A percentile compares a stretch with the other conserved stretches of the same genome.
Conservation (phyloP, 108 stramenopile species). For the Skeletonema marinoi region DNA sequence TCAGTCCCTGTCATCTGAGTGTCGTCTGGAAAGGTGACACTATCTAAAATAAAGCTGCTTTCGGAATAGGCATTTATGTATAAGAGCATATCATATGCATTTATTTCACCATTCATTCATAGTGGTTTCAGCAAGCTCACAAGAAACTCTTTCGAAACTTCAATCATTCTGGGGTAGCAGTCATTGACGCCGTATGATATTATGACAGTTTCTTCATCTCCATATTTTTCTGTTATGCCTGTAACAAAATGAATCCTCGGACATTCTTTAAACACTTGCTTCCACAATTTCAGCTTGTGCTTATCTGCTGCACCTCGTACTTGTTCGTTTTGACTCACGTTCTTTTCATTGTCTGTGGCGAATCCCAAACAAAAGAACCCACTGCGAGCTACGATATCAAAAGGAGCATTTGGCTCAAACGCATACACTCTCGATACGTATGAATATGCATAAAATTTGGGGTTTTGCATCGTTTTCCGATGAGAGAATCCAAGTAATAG, state of each 20-base stretch:
- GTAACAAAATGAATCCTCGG: constrained; percentile 49
- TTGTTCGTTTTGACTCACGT: constrained; percentile 39
- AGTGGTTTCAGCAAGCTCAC: constrained; percentile 31
- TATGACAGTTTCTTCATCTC: constrained; percentile 45
- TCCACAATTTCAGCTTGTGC: constrained; percentile 29
- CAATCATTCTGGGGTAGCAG: constrained; percentile 54
- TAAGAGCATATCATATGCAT: too few relatives aligned
- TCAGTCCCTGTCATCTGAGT: too few relatives aligned
- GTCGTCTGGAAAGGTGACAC: too few relatives aligned
- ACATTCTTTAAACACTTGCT: constrained; percentile 18
- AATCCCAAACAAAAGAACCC: constrained; percentile 52
- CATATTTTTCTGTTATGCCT: constrained; percentile 45
- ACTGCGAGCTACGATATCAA: constrained; percentile 42
- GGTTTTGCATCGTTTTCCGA: constrained; percentile 17
- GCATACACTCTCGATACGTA: constrained; percentile 45
- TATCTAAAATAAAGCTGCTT: too few relatives aligned
- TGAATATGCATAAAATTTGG: constrained; percentile 11
- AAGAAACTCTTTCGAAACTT: constrained; percentile 40
- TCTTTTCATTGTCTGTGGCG: constrained; percentile 14
- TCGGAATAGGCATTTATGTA: too few relatives aligned
- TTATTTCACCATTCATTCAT: background rate
- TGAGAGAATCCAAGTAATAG: constrained; percentile 46
- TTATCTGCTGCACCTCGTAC: constrained; percentile 26
- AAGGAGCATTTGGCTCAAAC: constrained; percentile 39
- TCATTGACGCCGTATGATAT: constrained; percentile 53